Conservation (phyloP, 2,329 filamentous ascomycete species). For the Penicillium sp. region DNA sequence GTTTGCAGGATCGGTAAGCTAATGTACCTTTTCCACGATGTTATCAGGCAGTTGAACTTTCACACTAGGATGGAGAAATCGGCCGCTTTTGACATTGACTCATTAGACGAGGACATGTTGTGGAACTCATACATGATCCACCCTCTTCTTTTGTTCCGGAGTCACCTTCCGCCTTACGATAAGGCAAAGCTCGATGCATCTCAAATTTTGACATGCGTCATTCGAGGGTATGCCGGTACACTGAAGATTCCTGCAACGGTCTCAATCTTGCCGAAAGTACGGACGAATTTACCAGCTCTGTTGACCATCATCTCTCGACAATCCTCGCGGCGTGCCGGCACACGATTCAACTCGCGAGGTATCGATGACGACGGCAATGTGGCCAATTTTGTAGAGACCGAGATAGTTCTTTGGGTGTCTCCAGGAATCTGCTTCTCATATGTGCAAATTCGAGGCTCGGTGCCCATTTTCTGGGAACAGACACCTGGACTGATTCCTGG, state of each 20-base stretch:
- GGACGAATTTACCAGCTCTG: constrained; percentile 76
- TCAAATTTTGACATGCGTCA: constrained; percentile 88
- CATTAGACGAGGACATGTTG: constrained; percentile 87
- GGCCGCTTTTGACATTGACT: constrained; percentile 85
- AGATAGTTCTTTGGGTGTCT: constrained; percentile 88
- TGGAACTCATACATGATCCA: constrained; percentile 99
- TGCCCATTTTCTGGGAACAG: constrained; percentile 98
- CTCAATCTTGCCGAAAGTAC: constrained; percentile 70
- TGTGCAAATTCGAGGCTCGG: constrained; percentile 87
- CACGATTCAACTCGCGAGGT: constrained; percentile 93
- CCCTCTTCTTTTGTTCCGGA: constrained; percentile 87
- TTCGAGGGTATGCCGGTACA: constrained; percentile 88
- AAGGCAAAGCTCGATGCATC: constrained; percentile 82
- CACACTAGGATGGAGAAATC: constrained; percentile 70
- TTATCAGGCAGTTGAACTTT: constrained; percentile 27
- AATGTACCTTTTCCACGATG: background rate
- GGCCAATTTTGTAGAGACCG: constrained; percentile 98
- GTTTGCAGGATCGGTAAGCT: constrained; percentile 80
- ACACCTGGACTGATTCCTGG: constrained; percentile 83
- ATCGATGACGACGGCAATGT: constrained; percentile 98
- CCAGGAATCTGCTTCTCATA: constrained; percentile 85
- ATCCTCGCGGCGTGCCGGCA: constrained; percentile 89
- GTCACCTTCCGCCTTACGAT: constrained; percentile 75
- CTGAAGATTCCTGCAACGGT: constrained; percentile 80
- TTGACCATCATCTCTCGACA: constrained; percentile 90